Evolutionary conservation across 352 stramenopile species (phyloP).

Genomic region (Plasmopara viticola): DNA sequence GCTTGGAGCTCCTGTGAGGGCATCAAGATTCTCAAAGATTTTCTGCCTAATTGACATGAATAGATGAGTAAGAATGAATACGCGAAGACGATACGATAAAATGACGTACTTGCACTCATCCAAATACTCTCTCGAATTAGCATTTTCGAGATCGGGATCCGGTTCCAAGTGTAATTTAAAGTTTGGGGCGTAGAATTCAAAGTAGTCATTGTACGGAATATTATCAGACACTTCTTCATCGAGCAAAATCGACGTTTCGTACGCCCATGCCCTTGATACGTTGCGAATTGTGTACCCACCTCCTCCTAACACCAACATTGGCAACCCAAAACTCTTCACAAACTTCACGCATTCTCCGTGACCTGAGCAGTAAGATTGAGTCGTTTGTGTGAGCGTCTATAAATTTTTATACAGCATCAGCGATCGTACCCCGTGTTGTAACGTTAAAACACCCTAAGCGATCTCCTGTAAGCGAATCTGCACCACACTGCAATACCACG

Average conservation of each 20-base stretch:
- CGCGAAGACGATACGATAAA: background rate
- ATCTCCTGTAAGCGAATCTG: slow-evolving; percentile 95
- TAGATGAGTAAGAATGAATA: background rate
- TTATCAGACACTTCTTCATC: slow-evolving; percentile 78
- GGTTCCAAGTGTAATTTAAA: slow-evolving; percentile 85
- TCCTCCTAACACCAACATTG: slow-evolving; percentile 76
- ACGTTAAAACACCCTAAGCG: slow-evolving; percentile 98
- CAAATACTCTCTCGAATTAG: slow-evolving; percentile 79
- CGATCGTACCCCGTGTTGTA: slow-evolving; percentile 59
- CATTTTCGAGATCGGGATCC: slow-evolving; percentile 70
- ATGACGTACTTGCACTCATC: slow-evolving; percentile 77
- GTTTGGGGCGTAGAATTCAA: slow-evolving; percentile 75
- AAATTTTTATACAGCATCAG: background rate
- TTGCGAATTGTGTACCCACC: slow-evolving; percentile 86
- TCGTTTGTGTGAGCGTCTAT: background rate
- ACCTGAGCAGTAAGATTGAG: slow-evolving; percentile 14
- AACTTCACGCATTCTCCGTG: slow-evolving; percentile 79
- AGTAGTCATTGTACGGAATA: slow-evolving; percentile 84
- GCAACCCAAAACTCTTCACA: slow-evolving; percentile 84
- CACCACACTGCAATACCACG: slow-evolving; percentile 97
- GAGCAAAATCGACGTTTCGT: slow-evolving; percentile 94
- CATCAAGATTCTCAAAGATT: slow-evolving; percentile 80
- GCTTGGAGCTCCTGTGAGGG: slow-evolving; percentile 66
- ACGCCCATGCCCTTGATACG: slow-evolving; percentile 92
- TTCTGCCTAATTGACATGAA: slow-evolving; percentile 40